A percentile compares a stretch with the other conserved stretches of the same genome.
These are phyloP conservation scores for Fistulina hepatica DNA, from an alignment of 1,284 basidiomycete genomes.

Conservation along the genomic window DNA sequence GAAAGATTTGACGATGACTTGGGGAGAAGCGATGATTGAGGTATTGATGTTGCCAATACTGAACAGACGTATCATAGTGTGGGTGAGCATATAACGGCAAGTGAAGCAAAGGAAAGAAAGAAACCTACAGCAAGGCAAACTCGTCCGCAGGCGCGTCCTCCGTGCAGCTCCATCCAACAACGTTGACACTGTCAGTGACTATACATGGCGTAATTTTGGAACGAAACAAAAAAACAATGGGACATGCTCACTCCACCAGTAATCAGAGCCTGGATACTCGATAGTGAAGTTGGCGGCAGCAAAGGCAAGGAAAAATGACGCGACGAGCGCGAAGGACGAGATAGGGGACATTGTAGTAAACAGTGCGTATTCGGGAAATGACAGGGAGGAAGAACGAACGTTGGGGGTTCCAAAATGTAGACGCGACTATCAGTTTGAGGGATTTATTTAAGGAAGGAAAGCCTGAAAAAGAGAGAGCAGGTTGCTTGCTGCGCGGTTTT, in stretches of 20 bases:
- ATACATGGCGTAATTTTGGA: not conserved
- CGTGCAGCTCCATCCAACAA: not conserved
- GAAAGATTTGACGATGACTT: not conserved
- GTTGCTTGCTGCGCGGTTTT: no score
- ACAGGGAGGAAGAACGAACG: no score
- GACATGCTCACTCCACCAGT: not conserved
- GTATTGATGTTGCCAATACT: not conserved
- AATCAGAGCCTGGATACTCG: not conserved
- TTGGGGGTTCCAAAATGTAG: no score
- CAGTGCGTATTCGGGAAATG: no score
- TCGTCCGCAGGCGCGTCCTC: not conserved
- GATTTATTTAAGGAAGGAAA: no score
- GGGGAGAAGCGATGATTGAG: not conserved
- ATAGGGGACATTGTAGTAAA: not conserved
- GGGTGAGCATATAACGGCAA: not conserved
- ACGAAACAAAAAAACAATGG: not conserved
- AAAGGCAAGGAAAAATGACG: not conserved
- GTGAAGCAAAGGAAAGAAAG: not conserved
- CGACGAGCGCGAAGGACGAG: slow-evolving; percentile 6
- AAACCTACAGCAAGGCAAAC: not conserved
- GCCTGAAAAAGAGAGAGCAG: no score
- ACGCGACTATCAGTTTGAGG: no score
- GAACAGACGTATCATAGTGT: not conserved
- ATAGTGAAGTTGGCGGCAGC: not conserved
- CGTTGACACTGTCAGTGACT: not conserved